phyloP scores from a whole-genome alignment of 495 filamentous ascomycete genomes.

The Penicillium antarcticum region DNA sequence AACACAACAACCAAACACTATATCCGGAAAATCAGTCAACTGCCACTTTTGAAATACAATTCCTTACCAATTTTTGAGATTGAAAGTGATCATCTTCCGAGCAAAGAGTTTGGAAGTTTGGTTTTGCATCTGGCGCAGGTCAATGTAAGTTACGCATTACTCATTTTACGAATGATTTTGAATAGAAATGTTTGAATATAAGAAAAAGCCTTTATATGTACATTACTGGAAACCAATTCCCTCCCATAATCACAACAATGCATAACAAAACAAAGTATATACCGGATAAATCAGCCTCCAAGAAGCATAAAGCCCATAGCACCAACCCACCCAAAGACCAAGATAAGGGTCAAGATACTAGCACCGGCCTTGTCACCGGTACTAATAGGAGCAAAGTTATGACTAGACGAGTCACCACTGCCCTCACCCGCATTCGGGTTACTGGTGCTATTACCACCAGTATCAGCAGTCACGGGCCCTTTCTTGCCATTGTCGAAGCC shows the following conservation, averaged over 20 bases:
- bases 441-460: slow-evolving; percentile 20
- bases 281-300: not conserved
- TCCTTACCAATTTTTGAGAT: no score
- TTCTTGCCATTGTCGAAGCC: slow-evolving; percentile 16
- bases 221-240: not conserved
- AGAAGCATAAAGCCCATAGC: slow-evolving; percentile 18
- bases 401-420: not conserved
- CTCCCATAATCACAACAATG: not conserved
- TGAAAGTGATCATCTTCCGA: no score
- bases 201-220: not conserved
- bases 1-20: no score
- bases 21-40: no score
- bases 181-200: no score
- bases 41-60: no score
- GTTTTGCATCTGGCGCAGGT: no score
- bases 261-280: not conserved
- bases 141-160: no score
- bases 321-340: slow-evolving; percentile 35
- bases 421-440: slow-evolving; percentile 29
- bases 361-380: slow-evolving; percentile 58
- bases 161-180: not conserved
- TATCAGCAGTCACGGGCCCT: slow-evolving; percentile 20
- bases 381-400: slow-evolving; percentile 34
- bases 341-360: slow-evolving; percentile 58
- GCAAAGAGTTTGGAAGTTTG: no score